A percentile compares a stretch with the other conserved stretches of the same genome.
These are phyloP conservation scores for Rhodotorula sp. DNA, from an alignment of 1,284 basidiomycete genomes.

Conservation along the genomic window DNA sequence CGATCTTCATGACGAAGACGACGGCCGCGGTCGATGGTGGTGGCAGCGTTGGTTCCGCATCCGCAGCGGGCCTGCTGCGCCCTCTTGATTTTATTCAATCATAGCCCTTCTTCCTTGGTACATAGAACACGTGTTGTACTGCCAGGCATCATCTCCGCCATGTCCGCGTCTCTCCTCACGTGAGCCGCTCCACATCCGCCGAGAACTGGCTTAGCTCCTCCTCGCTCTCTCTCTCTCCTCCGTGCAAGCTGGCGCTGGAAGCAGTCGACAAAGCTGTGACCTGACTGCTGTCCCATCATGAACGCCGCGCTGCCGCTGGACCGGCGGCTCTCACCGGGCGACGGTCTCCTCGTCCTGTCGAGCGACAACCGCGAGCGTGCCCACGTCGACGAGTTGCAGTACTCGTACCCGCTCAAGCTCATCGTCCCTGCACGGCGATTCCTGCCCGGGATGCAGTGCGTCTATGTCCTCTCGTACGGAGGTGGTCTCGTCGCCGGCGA, in stretches of 20 bases:
- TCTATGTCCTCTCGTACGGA: conserved; percentile 84
- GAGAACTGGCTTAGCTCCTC: not conserved
- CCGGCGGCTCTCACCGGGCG: conserved; percentile 22
- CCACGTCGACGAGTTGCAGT: conserved; percentile 69
- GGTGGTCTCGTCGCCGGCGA: conserved; percentile 92
- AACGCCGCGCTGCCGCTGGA: not conserved
- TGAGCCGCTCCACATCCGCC: no score
- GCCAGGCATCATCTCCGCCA: no score
- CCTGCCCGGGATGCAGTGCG: conserved; percentile 59
- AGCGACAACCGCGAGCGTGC: conserved; percentile 11
- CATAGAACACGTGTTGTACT: no score
- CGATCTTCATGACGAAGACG: not conserved
- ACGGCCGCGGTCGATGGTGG: no score
- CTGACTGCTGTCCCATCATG: no score
- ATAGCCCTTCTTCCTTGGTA: no score
- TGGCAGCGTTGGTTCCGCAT: no score
- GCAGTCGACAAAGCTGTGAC: no score
- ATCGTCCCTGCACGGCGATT: conserved; percentile 54
- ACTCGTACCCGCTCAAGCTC: conserved; percentile 86
- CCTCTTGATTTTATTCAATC: no score
- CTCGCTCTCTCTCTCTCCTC: not conserved
- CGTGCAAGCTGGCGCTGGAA: no score
- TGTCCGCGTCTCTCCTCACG: no score
- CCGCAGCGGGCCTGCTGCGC: no score
- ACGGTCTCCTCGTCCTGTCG: conserved; percentile 19